phyloP scores from a whole-genome alignment of 1,284 basidiomycete species.

The Sanghuangporus baumii region DNA sequence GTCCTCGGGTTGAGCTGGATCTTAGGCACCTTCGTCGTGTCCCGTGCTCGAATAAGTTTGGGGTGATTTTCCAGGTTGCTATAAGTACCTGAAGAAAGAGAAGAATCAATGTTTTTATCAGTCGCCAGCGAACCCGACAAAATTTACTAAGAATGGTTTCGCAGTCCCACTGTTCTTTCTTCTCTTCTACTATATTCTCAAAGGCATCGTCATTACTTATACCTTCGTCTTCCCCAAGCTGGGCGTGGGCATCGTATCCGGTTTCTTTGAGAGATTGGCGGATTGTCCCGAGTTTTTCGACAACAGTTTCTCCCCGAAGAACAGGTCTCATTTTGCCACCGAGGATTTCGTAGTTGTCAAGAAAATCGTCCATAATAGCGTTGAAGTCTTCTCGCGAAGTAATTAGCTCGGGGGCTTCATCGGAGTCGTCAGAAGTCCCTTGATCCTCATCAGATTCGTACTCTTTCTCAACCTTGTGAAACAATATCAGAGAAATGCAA shows the following conservation, averaged over 20 bases:
- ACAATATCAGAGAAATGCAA: slow-evolving; percentile 26
- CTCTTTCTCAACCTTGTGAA: slow-evolving; percentile 64
- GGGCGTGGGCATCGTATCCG: slow-evolving; percentile 33
- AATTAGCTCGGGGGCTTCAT: slow-evolving; percentile 70
- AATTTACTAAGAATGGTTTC: slow-evolving; percentile 87
- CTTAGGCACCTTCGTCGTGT: slow-evolving; percentile 48
- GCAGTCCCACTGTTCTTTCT: slow-evolving; percentile 87
- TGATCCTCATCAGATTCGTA: slow-evolving; percentile 65
- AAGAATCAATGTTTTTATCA: neutral
- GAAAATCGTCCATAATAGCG: slow-evolving; percentile 89
- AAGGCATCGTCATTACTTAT: slow-evolving; percentile 48
- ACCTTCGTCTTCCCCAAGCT: slow-evolving; percentile 32
- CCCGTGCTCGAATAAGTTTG: slow-evolving; percentile 68
- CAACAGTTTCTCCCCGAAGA: slow-evolving; percentile 62
- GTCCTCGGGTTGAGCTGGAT: slow-evolving; percentile 72
- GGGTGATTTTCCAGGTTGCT: slow-evolving; percentile 95
- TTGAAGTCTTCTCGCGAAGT: slow-evolving; percentile 86
- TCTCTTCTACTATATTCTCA: slow-evolving; percentile 49
- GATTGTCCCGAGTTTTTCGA: slow-evolving; percentile 76
- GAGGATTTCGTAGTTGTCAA: slow-evolving; percentile 89
- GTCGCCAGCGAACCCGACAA: neutral
- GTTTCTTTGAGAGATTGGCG: slow-evolving; percentile 75
- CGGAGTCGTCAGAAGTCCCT: slow-evolving; percentile 44
- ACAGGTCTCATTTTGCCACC: slow-evolving; percentile 82
- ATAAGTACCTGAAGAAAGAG: slow-evolving; percentile 69